Conservation (phyloP, 2,329 filamentous ascomycete genomes). For the Xylaria sp. region DNA sequence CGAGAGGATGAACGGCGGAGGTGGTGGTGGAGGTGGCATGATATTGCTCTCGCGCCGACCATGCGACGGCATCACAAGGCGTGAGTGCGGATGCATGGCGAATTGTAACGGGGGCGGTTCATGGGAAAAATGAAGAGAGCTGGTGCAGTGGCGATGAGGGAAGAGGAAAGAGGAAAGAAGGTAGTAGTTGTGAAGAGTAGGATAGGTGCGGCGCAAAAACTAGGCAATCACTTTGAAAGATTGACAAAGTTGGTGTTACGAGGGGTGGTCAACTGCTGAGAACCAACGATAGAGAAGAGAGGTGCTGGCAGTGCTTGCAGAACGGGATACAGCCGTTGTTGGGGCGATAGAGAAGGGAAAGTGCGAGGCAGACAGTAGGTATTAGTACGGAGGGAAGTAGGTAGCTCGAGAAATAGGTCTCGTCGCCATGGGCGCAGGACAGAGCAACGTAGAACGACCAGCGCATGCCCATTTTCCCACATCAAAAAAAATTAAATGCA, state of each 20-base stretch:
- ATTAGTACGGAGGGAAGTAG: not conserved
- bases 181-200: not conserved
- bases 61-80: not conserved
- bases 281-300: slow-evolving; percentile 7
- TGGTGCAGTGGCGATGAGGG: not conserved
- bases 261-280: not conserved
- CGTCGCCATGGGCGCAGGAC: slow-evolving; percentile 11
- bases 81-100: slow-evolving; percentile 28
- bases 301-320: not conserved
- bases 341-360: not conserved
- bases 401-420: not conserved
- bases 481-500: not conserved
- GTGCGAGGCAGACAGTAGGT: not conserved
- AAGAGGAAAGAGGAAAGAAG: not conserved
- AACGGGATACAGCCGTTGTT: slow-evolving; percentile 17
- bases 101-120: not conserved
- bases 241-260: slow-evolving; percentile 5
- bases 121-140: not conserved
- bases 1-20: not conserved
- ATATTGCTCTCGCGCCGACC: slow-evolving; percentile 9
- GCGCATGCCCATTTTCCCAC: slow-evolving; percentile 13
- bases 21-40: slow-evolving; percentile 8
- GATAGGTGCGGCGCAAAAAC: not conserved
- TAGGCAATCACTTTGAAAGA: not conserved
- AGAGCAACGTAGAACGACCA: slow-evolving; percentile 10